Base-by-base conservation (phyloP, 257 asterid species). In the Catharanthus roseus region DNA sequence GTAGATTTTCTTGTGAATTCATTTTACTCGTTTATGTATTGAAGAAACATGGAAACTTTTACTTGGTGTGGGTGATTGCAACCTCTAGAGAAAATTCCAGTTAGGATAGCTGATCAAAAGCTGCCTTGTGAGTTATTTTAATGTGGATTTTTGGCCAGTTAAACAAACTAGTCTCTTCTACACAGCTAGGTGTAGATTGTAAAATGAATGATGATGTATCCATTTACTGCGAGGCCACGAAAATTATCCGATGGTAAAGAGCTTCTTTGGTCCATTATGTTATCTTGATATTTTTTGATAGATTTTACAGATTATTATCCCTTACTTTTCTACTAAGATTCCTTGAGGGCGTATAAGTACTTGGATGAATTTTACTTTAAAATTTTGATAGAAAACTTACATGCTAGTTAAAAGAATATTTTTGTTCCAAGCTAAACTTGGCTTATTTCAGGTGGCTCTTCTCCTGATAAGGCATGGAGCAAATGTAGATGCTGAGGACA, bases 391-490 rank as follows among this genome's bases (percentile, higher is more conserved):
- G 38, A 60, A 33, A 62, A 33, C 8, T 38, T 72, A 41, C 38
- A 23, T n/a, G 29, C 29, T 3, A 38, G 21, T 67, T 39, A 10
- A 29, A 42, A 38, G 39, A 36, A 24, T n/a, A 11, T 65, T 24
- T 18, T 65, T 0, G 5, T 51, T 55, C 33, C 56, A 26, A 24
- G 12, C 70, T 54, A 29, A n/a, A 31, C 1, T 11, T 45, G 66
- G 10, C 54, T 45, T 38, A 24, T 65, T 65, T 63, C 96, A 93
- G 99, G 96, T 83, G 47, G 93, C 99, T 71, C 90, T 93, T 69
- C 96, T 93, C 38, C 96, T 91, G 58, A 84, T 93, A 81, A 79
- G 99, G 80, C 97, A 93, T 72, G 97, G 96, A 72, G 97, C 99
- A 49, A 81, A 88, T 61, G 97, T 93, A 75, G 99, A 93, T 74